Evolutionary conservation across 2,329 filamentous ascomycete species (phyloP), one percentile per base, ranked within the genome.

Genomic region (Geosmithia putterillii): DNA sequence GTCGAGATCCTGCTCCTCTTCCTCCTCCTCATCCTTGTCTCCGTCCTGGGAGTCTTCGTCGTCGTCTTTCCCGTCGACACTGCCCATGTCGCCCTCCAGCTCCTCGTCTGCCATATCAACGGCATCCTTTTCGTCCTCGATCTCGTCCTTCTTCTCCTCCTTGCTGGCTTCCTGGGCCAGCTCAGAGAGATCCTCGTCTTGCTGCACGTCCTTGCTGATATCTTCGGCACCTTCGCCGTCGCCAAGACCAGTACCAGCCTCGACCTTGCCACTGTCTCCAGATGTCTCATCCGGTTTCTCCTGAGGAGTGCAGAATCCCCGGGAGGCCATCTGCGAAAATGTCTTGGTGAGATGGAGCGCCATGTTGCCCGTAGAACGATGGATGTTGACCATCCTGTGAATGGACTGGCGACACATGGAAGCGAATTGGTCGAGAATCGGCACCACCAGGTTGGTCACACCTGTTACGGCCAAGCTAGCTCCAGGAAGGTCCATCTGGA

Each of bases 191-290:
- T 98, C 89, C 59, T 99, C 92, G 47, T 98, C 90, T 15, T 90
- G 83, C 49, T 86, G 79, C 40, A 98, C 83, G 55, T 98, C 92
- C 58, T 98, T 96, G 63, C 89, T 96, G 50, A 98, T 96, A 60
- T 98, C 90, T 57, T 98, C 89, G 4, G 84, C 89, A 17, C 90
- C 94, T 60, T 95, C 86, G 10, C 92, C 94, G 39, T 95, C 92
- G 18, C 92, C 94, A 20, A 98, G 78, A 28, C 92, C 94, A 10
- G 89, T 96, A 15, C 94, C 94, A 34, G 79, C 80, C 61, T 98
- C 90, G 23, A 95, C 70, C 52, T 94, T 84, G 12, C 89, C 86
- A 20, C 77, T 74, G 46, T 85, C 76, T 18, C 76, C 78, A 42
- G 79, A 72, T 45, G 81, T 77, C 41, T 81, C 77, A 36, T 86